Percentiles rank a stretch among this genome's conserved stretches.
phyloP scores from a whole-genome alignment of 2,329 filamentous ascomycete genomes.

The Fusarium setosum region DNA sequence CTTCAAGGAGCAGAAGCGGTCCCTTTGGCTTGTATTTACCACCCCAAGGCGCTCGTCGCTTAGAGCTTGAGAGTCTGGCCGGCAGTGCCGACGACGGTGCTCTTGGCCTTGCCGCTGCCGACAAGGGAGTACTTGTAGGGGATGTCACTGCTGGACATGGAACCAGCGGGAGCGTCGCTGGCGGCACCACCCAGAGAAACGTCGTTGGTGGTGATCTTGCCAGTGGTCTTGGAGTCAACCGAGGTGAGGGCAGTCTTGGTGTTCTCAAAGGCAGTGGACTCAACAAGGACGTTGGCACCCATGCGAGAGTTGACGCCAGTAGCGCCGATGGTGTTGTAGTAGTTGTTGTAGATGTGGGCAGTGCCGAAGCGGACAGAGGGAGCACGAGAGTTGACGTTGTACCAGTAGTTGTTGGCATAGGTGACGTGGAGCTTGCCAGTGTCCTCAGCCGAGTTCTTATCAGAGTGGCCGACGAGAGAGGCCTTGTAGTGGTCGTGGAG shows the following conservation, averaged over 20 bases:
- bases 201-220: constrained; percentile 55
- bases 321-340: constrained; percentile 54
- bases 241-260: constrained; percentile 51
- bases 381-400: constrained; percentile 71
- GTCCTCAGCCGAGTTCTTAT: constrained; percentile 68
- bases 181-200: constrained; percentile 54
- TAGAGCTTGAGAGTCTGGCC: constrained; percentile 53
- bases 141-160: constrained; percentile 64
- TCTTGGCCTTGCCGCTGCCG: constrained; percentile 59
- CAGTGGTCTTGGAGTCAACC: constrained; percentile 54
- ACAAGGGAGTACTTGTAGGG: constrained; percentile 60
- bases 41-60: constrained; percentile 7
- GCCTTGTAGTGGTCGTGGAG: constrained; percentile 63
- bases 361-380: constrained; percentile 76
- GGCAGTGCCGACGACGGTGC: constrained; percentile 52
- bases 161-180: constrained; percentile 58
- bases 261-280: constrained; percentile 63
- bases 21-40: background rate
- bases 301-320: constrained; percentile 67
- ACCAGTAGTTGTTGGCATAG: constrained; percentile 74
- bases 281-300: constrained; percentile 68
- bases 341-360: constrained; percentile 69
- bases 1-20: background rate
- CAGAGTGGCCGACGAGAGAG: constrained; percentile 69
- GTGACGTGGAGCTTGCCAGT: constrained; percentile 71